Evolutionary conservation across 2,329 filamentous ascomycete genomes (phyloP).

Genomic region (Cadophora sp.): DNA sequence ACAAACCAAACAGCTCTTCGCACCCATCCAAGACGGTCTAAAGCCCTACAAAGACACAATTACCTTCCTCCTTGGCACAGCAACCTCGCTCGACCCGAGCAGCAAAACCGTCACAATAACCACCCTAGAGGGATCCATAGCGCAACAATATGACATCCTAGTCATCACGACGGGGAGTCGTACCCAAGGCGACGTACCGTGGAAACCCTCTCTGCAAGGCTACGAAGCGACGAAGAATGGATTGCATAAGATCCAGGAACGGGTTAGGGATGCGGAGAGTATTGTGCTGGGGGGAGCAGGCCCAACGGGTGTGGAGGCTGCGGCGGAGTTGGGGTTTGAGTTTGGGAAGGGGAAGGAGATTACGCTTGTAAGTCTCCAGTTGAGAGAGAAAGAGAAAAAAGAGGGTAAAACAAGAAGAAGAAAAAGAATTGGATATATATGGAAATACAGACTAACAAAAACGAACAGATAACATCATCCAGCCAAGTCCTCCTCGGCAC

Average conservation of each 20-base stretch:
- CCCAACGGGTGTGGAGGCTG: conserved; percentile 46
- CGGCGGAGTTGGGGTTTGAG: conserved; percentile 40
- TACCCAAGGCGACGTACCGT: conserved; percentile 54
- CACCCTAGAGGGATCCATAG: conserved; percentile 29
- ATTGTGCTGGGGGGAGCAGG: conserved; percentile 47
- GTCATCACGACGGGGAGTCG: conserved; percentile 54
- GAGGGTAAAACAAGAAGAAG: background rate
- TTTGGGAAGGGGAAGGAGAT: conserved; percentile 43
- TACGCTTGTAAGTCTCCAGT: conserved; percentile 31
- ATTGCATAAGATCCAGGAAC: conserved; percentile 37
- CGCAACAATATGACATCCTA: conserved; percentile 51
- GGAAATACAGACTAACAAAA: background rate
- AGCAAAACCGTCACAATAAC: conserved; percentile 45
- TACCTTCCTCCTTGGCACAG: conserved; percentile 51
- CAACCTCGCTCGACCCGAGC: conserved; percentile 44
- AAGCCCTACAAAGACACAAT: conserved; percentile 55
- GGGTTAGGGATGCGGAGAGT: conserved; percentile 38
- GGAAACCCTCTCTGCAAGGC: conserved; percentile 49
- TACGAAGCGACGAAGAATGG: conserved; percentile 37
- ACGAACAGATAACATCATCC: conserved; percentile 36
- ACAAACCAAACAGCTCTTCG: conserved; percentile 43
- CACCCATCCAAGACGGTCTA: conserved; percentile 53
- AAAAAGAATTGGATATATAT: no score
- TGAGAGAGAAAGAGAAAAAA: background rate
- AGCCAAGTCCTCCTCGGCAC: conserved; percentile 32